Conservation (phyloP, 2,329 filamentous ascomycete species). For the Dissoconium aciculare region DNA sequence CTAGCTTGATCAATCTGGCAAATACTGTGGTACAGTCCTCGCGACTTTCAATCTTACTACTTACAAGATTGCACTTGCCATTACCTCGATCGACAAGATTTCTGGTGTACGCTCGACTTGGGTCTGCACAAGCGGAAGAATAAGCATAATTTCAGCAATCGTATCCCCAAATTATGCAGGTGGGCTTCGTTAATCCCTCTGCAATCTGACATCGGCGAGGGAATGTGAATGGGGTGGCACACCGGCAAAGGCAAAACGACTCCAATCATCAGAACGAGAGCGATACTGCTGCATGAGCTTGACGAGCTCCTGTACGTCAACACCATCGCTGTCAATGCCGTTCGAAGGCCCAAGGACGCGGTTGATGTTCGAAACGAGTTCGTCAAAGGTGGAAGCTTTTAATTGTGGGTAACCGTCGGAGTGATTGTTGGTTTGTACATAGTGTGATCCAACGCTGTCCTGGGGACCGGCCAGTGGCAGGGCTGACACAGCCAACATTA, state of each 20-base stretch:
- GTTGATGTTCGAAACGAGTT: constrained; percentile 59
- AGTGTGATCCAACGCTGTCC: no score
- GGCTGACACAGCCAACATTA: no score
- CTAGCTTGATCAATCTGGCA: neutral
- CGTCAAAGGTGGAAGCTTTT: constrained; percentile 39
- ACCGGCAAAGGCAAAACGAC: constrained; percentile 51
- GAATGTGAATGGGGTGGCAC: no score
- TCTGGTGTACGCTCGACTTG: constrained; percentile 56
- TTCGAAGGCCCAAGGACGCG: constrained; percentile 62
- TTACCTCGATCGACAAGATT: constrained; percentile 87
- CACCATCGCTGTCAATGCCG: constrained; percentile 66
- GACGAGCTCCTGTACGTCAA: constrained; percentile 58
- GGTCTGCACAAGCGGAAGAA: neutral
- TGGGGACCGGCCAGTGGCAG: no score
- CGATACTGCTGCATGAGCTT: constrained; percentile 60
- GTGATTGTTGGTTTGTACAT: no score
- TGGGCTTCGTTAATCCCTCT: no score
- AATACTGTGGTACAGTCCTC: constrained; percentile 9
- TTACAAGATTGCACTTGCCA: constrained; percentile 59
- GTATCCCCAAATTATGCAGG: no score
- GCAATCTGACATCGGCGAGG: no score
- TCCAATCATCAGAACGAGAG: constrained; percentile 57
- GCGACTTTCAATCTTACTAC: constrained; percentile 18
- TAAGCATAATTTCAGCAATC: no score
- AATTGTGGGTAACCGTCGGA: constrained; percentile 5